Evolutionary conservation across 352 stramenopile species (phyloP), one percentile per base, ranked within the genome.

Genomic region (Globisporangium nodosum): DNA sequence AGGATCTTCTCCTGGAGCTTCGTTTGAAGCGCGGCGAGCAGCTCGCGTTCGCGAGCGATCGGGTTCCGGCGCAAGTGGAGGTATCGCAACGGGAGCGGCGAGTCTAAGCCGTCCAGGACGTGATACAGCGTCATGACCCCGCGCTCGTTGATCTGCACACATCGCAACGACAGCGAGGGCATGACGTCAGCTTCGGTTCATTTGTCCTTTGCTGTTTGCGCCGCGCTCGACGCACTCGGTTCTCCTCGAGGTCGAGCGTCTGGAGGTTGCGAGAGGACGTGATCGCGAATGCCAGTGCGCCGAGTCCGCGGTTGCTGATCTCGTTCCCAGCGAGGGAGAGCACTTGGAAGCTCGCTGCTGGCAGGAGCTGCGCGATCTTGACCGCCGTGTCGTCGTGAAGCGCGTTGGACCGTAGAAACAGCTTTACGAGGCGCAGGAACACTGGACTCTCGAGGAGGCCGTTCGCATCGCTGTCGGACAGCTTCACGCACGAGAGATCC

Each of bases 1-100:
- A 81, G 50, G 20, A 78, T 73, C 50, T 78, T 81, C 50, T 78
- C 70, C 20, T 82, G 70, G 0, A 82, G 50, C 37, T 73, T 78
- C n/a, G 59, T 39, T 33, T 64, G 59, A 18, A 81, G 64, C 13
- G 55, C 31, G 4, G 65, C 30, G 16, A 53, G 37, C 13, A 74
- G 40, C 0, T 64, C 16, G 8, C 1, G 5, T 3, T 63, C 49
- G 9, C 13, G 37, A 47, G 50, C 31, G 27, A 51, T 53, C 1
- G 27, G 3, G n/a, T 81, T 85, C n/a, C 58, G 46, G 20, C 52
- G 54, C 2, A 81, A 39, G 21, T 81, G 72, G 2, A 85, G 56
- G 35, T 74, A 71, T 5, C 76, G 70, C 21, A 84, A 50, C 16
- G 69, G 39, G 18, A 87, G 85, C 13, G 49, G 54, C 5, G 47